Base-by-base conservation (phyloP, 768 basidiomycete species). In the Mycena chlorophos region DNA sequence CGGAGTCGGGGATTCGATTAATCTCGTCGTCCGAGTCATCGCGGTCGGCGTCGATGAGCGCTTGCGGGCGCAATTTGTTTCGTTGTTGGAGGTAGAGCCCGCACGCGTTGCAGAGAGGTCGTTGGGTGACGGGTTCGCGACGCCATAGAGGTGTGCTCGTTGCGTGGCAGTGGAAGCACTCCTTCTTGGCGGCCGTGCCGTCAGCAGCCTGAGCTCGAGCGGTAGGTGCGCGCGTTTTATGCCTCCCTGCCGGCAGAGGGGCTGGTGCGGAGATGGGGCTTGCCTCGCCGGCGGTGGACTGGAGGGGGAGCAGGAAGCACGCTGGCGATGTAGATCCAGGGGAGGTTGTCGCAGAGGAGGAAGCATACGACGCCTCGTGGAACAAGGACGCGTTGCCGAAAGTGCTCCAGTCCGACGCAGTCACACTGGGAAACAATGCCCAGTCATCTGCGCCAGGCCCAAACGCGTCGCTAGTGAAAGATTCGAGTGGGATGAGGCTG, bases 81-180 rank as follows among this genome's bases (percentile, higher is more conserved):
- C 56, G 56, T 46, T 52, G 52, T 14, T 48, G 51, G 2, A 57
- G 39, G 19, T 57, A 57, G 10, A 57, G 38, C 5, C 56, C 56
- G 27, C 56, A 57, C 17, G 56, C 56, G 17, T 57, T 57, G 46
- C 56, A 57, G 1, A 57, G 28, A 0, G 52, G 17, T 4, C 30
- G n/a, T 17, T 49, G 56, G 10, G 56, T 57, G 12, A 30, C 13
- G 2, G 56, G 56, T 17, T 57, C 34, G 30, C 56, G 51, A 2
- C 56, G 56, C 56, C 56, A 57, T 0, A 57, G 51, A 2, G 56
- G 56, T 5, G 56, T 52, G 10, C 43, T 31, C 31, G 56, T 57
- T 20, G 38, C 51, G 16, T 47, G 34, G 22, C 56, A 57, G 26
- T 57, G 56, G 28, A 34, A n/a, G 20, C 56, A 57, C 2, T 25